These are phyloP conservation scores for Phytophthora cactorum DNA, from an alignment of 352 stramenopile species.

Conservation along the genomic window DNA sequence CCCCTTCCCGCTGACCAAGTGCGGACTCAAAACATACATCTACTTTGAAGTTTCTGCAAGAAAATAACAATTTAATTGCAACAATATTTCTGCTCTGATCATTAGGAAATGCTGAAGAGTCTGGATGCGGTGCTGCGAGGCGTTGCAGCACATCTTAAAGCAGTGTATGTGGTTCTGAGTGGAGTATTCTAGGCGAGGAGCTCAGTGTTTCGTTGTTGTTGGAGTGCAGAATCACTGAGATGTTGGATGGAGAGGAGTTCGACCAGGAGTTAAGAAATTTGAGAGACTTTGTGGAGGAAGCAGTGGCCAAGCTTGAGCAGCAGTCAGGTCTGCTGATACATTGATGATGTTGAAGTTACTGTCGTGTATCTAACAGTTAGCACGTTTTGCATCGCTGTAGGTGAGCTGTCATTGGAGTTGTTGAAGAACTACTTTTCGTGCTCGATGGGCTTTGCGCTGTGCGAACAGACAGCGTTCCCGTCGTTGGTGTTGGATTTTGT, in stretches of 20 bases:
- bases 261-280: slow-evolving; percentile 50
- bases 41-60: slow-evolving; percentile 5
- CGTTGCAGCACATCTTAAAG: slow-evolving; percentile 53
- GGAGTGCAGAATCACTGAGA: slow-evolving; percentile 51
- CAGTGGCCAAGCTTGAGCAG: slow-evolving; percentile 44
- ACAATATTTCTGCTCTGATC: neutral
- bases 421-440: slow-evolving; percentile 66
- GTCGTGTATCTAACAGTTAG: slow-evolving; percentile 26
- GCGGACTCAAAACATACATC: slow-evolving; percentile 3
- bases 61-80: slow-evolving; percentile 4
- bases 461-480: slow-evolving; percentile 73
- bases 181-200: neutral
- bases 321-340: slow-evolving; percentile 32
- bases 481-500: slow-evolving; percentile 75
- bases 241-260: slow-evolving; percentile 43
- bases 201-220: neutral
- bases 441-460: slow-evolving; percentile 45
- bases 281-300: slow-evolving; percentile 49
- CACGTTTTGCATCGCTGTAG: slow-evolving; percentile 25
- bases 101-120: slow-evolving; percentile 59
- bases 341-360: slow-evolving; percentile 7
- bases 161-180: slow-evolving; percentile 44
- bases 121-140: slow-evolving; percentile 64
- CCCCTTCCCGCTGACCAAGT: slow-evolving; percentile 21
- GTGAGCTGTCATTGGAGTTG: slow-evolving; percentile 38